Evolutionary conservation across 805 yeast genomes (phyloP).

Genomic region (Metschnikowia kofuensis): DNA sequence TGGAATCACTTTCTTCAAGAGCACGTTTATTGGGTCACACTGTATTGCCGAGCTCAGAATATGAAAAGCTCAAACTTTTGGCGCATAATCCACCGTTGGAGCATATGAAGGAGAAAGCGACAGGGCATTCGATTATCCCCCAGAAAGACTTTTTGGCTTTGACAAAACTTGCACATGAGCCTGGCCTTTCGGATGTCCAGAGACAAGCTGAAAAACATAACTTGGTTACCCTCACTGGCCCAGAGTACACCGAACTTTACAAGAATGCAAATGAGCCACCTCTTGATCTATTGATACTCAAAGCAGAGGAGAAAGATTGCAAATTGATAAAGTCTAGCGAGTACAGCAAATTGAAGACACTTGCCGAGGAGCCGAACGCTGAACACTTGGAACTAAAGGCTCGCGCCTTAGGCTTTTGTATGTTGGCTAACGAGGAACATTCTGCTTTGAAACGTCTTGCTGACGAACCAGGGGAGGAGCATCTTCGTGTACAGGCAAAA

Average conservation of each 20-base stretch:
- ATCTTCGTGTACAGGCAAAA: conserved; percentile 6
- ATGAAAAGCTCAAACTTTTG: conserved; percentile 2
- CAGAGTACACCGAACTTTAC: conserved; percentile 32
- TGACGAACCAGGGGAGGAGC: conserved; percentile 5
- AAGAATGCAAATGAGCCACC: conserved; percentile 33
- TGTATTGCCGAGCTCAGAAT: conserved; percentile 5
- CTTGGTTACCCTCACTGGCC: conserved; percentile 27
- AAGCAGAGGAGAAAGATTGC: conserved; percentile 13
- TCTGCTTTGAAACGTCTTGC: conserved; percentile 2
- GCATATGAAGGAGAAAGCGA: conserved; percentile 14
- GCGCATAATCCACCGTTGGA: conserved; percentile 18
- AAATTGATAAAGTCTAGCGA: conserved; percentile 10
- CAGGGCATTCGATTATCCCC: conserved; percentile 19
- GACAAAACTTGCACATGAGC: conserved; percentile 13
- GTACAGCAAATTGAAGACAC: neutral
- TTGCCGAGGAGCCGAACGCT: conserved; percentile 6
- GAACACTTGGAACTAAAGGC: conserved; percentile 11
- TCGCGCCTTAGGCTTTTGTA: neutral
- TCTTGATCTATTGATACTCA: conserved; percentile 14
- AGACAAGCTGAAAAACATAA: conserved; percentile 33
- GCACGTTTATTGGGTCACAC: conserved; percentile 3
- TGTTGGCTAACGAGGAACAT: conserved; percentile 2
- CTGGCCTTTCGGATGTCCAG: conserved; percentile 31
- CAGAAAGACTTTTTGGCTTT: conserved; percentile 16
- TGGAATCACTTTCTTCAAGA: conserved; percentile 2